A percentile compares a stretch with the other conserved stretches of the same genome.
These are phyloP conservation scores for Pseudognaphalium luteoalbum DNA, from an alignment of 129 eudicot species.

Conservation along the genomic window DNA sequence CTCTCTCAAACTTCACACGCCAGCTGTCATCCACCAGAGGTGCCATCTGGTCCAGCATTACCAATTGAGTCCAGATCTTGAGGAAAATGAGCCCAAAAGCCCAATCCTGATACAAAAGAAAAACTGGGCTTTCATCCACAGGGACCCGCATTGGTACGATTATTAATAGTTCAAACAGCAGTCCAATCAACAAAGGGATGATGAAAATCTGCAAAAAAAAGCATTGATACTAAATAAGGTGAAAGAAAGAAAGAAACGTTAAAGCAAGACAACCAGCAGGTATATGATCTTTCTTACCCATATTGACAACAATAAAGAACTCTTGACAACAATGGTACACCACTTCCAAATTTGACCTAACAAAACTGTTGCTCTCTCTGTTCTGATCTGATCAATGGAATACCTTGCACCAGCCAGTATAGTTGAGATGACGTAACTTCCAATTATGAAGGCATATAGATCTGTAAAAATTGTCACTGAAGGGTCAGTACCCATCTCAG, in stretches of 20 bases:
- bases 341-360: constrained; percentile 79
- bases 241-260: neutral
- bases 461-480: constrained; percentile 36
- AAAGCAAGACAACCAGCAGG: neutral
- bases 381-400: constrained; percentile 58
- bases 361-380: constrained; percentile 67
- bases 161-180: constrained; percentile 80
- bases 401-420: constrained; percentile 80
- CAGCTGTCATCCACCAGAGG: constrained; percentile 89
- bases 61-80: constrained; percentile 46
- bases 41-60: constrained; percentile 88
- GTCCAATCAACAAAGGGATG: constrained; percentile 80
- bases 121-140: constrained; percentile 85
- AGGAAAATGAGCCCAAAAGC: constrained; percentile 74
- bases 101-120: constrained; percentile 93
- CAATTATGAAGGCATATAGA: constrained; percentile 82
- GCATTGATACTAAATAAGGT: neutral
- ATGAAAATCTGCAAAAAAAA: constrained; percentile 65
- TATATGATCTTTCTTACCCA: constrained; percentile 56
- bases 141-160: constrained; percentile 98
- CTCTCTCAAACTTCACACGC: constrained; percentile 86
- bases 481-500: neutral
- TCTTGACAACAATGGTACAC: constrained; percentile 79
- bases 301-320: constrained; percentile 73
- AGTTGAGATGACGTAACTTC: constrained; percentile 89